Percentiles rank a stretch among this genome's conserved stretches.
These are phyloP conservation scores for Agaricus subrufescens DNA, from an alignment of 768 basidiomycete species.

Conservation along the genomic window DNA sequence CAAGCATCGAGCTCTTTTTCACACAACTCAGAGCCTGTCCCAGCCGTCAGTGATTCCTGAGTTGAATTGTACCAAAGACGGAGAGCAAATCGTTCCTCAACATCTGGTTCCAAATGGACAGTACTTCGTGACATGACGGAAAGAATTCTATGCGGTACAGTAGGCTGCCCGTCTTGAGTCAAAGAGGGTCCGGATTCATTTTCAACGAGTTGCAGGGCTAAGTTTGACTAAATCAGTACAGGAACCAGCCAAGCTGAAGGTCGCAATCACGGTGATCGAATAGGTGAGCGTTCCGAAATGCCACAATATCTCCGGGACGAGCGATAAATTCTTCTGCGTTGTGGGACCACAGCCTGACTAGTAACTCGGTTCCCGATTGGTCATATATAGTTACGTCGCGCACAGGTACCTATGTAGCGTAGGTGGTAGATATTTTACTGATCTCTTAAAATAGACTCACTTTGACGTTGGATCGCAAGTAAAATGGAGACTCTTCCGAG, in stretches of 20 bases:
- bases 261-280: constrained; percentile 51
- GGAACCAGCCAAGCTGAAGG: not conserved
- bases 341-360: constrained; percentile 93
- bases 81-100: constrained; percentile 77
- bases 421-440: no score
- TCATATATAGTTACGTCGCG: constrained; percentile 89
- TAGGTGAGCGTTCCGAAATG: constrained; percentile 91
- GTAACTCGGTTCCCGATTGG: constrained; percentile 66
- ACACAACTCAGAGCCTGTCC: no score
- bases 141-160: constrained; percentile 25
- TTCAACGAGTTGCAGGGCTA: not conserved
- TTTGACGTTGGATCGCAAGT: constrained; percentile 51
- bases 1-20: no score
- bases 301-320: constrained; percentile 65
- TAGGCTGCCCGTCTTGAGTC: no score
- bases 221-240: not conserved
- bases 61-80: constrained; percentile 85
- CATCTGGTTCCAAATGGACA: constrained; percentile 83
- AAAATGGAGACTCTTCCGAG: constrained; percentile 40
- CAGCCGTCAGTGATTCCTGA: not conserved
- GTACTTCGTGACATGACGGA: constrained; percentile 78
- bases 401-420: constrained; percentile 60
- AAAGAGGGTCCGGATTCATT: not conserved
- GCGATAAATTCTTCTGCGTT: constrained; percentile 76
- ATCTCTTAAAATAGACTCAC: no score